Conservation (phyloP, 2,329 filamentous ascomycete genomes). For the Pezicula neosporulosa region DNA sequence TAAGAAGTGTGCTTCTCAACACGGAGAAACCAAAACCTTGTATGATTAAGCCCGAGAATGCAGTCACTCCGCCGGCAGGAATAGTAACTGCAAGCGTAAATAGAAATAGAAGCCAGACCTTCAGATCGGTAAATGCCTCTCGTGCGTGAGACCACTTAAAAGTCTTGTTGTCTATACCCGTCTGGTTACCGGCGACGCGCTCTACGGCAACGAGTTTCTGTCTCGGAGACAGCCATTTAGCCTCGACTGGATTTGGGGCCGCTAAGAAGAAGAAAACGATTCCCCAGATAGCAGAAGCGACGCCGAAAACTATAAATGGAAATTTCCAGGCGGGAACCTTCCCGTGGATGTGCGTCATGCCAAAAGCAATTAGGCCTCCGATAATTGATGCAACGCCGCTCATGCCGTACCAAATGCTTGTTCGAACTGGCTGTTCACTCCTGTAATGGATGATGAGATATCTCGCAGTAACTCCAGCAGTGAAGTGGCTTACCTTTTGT, state of each 20-base stretch:
- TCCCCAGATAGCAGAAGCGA: constrained; percentile 21
- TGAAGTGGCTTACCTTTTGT: not conserved
- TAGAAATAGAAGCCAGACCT: constrained; percentile 26
- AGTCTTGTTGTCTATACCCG: not conserved
- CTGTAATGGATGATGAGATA: not conserved
- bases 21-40: constrained; percentile 42
- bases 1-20: constrained; percentile 42
- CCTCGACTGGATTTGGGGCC: not conserved
- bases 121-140: constrained; percentile 36
- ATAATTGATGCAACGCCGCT: not conserved
- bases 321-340: constrained; percentile 1
- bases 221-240: not conserved
- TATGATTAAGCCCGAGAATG: constrained; percentile 35
- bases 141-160: not conserved
- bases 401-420: constrained; percentile 44
- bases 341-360: not conserved
- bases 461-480: not conserved
- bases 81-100: not conserved
- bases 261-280: constrained; percentile 33
- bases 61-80: constrained; percentile 1
- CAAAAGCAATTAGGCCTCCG: not conserved
- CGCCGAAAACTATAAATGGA: constrained; percentile 10
- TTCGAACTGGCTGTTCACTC: constrained; percentile 32
- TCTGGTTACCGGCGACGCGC: constrained; percentile 12
- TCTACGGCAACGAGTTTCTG: constrained; percentile 5